Conservation (phyloP, 495 filamentous ascomycete species). For the Clavariopsis aquatica region DNA sequence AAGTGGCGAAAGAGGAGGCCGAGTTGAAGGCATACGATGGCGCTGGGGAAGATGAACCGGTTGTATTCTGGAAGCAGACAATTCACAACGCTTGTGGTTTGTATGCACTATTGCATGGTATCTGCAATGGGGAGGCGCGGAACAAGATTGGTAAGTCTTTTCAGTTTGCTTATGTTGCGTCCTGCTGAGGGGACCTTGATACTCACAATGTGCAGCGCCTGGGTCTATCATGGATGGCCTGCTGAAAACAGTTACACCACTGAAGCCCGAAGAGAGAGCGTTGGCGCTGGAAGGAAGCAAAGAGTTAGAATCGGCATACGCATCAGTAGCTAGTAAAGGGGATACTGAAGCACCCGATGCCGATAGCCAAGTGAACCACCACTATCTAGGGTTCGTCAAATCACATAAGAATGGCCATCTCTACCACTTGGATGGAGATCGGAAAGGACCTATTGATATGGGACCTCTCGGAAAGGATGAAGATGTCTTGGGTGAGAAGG, state of each 20-base stretch:
- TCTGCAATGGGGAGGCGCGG: slow-evolving; percentile 38
- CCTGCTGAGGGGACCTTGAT: no score
- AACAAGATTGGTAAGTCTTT: slow-evolving; percentile 30
- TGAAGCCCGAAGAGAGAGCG: slow-evolving; percentile 26
- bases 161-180: background rate
- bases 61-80: slow-evolving; percentile 44
- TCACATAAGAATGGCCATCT: slow-evolving; percentile 35
- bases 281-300: slow-evolving; percentile 30
- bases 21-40: slow-evolving; percentile 38
- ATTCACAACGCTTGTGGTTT: slow-evolving; percentile 47
- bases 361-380: slow-evolving; percentile 40
- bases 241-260: slow-evolving; percentile 10
- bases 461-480: slow-evolving; percentile 30
- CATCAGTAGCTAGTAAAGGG: slow-evolving; percentile 34
- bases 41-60: slow-evolving; percentile 21
- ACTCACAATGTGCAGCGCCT: slow-evolving; percentile 12
- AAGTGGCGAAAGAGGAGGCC: slow-evolving; percentile 42
- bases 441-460: slow-evolving; percentile 37
- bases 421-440: slow-evolving; percentile 40
- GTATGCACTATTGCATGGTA: slow-evolving; percentile 42
- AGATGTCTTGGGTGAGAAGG: slow-evolving; percentile 34
- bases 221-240: slow-evolving; percentile 19
- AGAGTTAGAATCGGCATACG: slow-evolving; percentile 38
- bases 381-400: slow-evolving; percentile 41
- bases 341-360: slow-evolving; percentile 36